These are phyloP conservation scores for Didymella arachidicola DNA, from an alignment of 2,329 filamentous ascomycete genomes.

Conservation along the genomic window DNA sequence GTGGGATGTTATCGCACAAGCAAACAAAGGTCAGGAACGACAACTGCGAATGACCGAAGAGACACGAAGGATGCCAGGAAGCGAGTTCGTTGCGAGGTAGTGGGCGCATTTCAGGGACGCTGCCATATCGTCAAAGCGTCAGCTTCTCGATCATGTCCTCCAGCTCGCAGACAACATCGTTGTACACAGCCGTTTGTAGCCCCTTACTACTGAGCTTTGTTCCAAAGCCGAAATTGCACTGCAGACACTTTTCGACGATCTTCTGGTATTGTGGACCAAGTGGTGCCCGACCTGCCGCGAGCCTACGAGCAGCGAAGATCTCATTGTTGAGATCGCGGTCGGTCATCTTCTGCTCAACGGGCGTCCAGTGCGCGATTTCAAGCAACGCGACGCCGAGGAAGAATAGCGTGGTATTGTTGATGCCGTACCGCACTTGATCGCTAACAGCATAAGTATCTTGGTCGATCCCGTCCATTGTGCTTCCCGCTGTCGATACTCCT, in stretches of 20 bases:
- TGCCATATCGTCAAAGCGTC: background rate
- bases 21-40: background rate
- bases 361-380: slow-evolving; percentile 36
- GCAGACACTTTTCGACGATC: slow-evolving; percentile 29
- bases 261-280: slow-evolving; percentile 30
- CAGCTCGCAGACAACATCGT: slow-evolving; percentile 34
- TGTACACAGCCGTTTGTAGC: slow-evolving; percentile 36
- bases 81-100: too few relatives aligned
- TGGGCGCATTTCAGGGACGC: too few relatives aligned
- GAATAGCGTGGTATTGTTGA: slow-evolving; percentile 37
- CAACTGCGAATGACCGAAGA: too few relatives aligned
- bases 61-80: too few relatives aligned
- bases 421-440: slow-evolving; percentile 30
- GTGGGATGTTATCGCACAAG: background rate
- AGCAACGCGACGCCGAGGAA: slow-evolving; percentile 38
- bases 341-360: slow-evolving; percentile 28
- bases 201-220: slow-evolving; percentile 30
- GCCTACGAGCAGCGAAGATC: slow-evolving; percentile 33
- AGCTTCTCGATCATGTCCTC: slow-evolving; percentile 18
- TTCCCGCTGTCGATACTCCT: background rate
- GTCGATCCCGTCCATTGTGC: slow-evolving; percentile 29
- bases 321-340: slow-evolving; percentile 25
- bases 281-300: slow-evolving; percentile 23
- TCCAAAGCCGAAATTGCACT: slow-evolving; percentile 33
- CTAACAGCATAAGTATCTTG: slow-evolving; percentile 5